Percentiles rank a stretch among this genome's conserved stretches.
phyloP scores from a whole-genome alignment of 306 rosid species.

The Coriaria nepalensis region DNA sequence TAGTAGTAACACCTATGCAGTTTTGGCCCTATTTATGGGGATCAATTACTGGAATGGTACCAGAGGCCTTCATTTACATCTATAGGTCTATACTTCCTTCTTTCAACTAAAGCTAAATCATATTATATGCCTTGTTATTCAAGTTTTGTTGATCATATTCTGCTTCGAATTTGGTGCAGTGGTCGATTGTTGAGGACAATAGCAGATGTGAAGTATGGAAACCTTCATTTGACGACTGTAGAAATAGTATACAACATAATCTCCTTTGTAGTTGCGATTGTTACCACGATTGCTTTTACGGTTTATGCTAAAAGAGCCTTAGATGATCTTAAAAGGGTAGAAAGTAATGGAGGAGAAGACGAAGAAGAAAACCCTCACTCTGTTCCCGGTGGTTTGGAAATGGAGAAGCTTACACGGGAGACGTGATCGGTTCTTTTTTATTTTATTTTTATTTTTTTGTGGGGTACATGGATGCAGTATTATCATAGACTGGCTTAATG shows the following conservation, averaged over 20 bases:
- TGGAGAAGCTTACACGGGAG: constrained; percentile 51
- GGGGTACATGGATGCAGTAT: too few relatives aligned
- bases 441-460: too few relatives aligned
- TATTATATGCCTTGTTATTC: background rate
- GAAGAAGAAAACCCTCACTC: constrained; percentile 7
- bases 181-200: constrained; percentile 77
- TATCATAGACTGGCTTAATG: too few relatives aligned
- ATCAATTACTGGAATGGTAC: constrained; percentile 91
- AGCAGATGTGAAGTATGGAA: constrained; percentile 70
- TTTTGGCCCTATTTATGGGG: constrained; percentile 96
- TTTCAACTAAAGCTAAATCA: background rate
- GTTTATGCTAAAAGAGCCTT: constrained; percentile 73
- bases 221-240: constrained; percentile 58
- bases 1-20: constrained; percentile 80
- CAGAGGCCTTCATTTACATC: constrained; percentile 92
- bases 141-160: background rate
- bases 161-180: constrained; percentile 26
- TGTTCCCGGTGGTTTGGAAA: constrained; percentile 29
- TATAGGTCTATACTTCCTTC: constrained; percentile 44
- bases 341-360: constrained; percentile 28
- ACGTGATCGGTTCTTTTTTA: background rate
- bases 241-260: constrained; percentile 77
- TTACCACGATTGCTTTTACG: constrained; percentile 71
- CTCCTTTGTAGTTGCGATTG: constrained; percentile 63
- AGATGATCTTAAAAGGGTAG: constrained; percentile 43